Evolutionary conservation across 306 rosid species (phyloP).

Genomic region (Cotoneaster glaucophyllus): DNA sequence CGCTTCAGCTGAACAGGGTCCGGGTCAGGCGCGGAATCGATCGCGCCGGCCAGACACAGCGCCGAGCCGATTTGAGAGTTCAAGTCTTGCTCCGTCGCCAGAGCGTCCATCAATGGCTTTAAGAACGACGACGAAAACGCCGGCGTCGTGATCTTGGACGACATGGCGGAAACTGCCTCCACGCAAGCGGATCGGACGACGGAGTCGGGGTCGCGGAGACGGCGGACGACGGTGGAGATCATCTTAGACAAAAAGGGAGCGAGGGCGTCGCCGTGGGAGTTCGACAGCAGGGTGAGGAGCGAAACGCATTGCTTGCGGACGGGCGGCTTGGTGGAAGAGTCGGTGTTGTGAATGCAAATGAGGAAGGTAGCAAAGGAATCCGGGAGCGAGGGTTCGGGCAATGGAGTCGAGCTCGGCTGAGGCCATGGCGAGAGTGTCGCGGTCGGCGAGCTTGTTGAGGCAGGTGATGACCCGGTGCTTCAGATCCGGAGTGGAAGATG

Average conservation of each 20-base stretch:
- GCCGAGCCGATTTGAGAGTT: conserved; percentile 95
- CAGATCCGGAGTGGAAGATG: conserved; percentile 55
- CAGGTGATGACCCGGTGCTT: conserved; percentile 68
- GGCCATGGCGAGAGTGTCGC: conserved; percentile 83
- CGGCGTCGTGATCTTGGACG: conserved; percentile 65
- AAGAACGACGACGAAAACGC: conserved; percentile 58
- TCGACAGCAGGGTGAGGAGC: conserved; percentile 47
- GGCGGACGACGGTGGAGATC: conserved; percentile 76
- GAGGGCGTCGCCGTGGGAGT: conserved; percentile 70
- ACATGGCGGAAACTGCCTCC: conserved; percentile 70
- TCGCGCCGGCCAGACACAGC: conserved; percentile 82
- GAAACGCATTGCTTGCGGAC: conserved; percentile 82
- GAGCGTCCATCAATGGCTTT: conserved; percentile 76
- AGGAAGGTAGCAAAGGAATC: conserved; percentile 74
- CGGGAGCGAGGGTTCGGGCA: conserved; percentile 45
- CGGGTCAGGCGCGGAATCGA: conserved; percentile 70
- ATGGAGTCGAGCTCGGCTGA: conserved; percentile 67
- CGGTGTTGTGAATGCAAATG: conserved; percentile 77
- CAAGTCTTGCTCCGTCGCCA: conserved; percentile 66
- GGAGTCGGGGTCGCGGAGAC: conserved; percentile 77
- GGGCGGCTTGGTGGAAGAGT: conserved; percentile 70
- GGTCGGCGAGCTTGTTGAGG: conserved; percentile 89
- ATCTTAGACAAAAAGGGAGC: conserved; percentile 67
- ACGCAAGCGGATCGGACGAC: conserved; percentile 79
- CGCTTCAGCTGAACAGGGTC: conserved; percentile 47